Conservation (phyloP, 805 yeast species). For the Kregervanrija delftensis region DNA sequence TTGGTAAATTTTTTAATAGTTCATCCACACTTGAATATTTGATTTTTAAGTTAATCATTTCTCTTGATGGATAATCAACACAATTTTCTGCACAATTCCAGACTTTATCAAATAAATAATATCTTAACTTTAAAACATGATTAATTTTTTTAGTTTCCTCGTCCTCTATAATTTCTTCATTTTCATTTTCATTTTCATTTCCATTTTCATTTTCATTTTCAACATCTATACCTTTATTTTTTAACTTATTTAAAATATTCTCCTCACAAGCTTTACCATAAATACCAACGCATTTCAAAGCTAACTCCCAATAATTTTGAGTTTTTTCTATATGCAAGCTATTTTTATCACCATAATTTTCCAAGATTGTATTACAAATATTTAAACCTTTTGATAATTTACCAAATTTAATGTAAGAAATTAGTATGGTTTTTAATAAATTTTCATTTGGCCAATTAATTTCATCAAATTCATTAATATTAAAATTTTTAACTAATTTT, state of each 20-base stretch:
- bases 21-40: constrained; percentile 19
- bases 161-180: too few relatives aligned
- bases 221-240: constrained; percentile 4
- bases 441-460: constrained; percentile 21
- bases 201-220: not conserved
- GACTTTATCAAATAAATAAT: constrained; percentile 18
- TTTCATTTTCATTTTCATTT: too few relatives aligned
- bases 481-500: constrained; percentile 5
- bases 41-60: constrained; percentile 15
- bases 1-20: constrained; percentile 18
- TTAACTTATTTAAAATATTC: constrained; percentile 14
- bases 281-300: constrained; percentile 21
- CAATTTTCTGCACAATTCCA: constrained; percentile 16
- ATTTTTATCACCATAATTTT: constrained; percentile 11
- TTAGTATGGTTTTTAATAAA: constrained; percentile 21
- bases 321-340: constrained; percentile 13
- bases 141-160: too few relatives aligned
- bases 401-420: constrained; percentile 25
- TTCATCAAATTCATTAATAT: constrained; percentile 3
- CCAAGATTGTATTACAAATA: constrained; percentile 18
- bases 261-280: constrained; percentile 15
- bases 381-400: constrained; percentile 23
- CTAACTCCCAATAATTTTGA: constrained; percentile 21
- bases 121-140: constrained; percentile 10
- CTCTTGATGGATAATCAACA: constrained; percentile 15